phyloP scores from a whole-genome alignment of 768 basidiomycete species.

The Nidularia pulvinata region DNA sequence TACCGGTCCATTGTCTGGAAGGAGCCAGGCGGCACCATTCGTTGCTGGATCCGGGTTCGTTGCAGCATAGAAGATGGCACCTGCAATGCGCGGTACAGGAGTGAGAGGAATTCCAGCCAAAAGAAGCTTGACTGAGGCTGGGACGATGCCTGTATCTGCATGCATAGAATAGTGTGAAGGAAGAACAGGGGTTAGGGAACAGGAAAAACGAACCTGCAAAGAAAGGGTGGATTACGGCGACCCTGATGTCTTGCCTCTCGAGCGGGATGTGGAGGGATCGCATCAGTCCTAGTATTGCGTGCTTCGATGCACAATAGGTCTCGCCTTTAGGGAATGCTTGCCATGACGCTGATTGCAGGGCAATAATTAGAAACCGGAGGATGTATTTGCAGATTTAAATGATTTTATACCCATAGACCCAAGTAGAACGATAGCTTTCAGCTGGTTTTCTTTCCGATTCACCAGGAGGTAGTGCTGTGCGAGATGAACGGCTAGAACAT shows the following conservation, averaged over 20 bases:
- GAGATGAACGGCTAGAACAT: constrained; percentile 40
- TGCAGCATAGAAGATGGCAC: constrained; percentile 51
- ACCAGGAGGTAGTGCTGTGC: constrained; percentile 48
- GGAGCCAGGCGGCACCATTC: constrained; percentile 44
- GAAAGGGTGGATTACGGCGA: constrained; percentile 50
- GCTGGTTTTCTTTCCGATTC: constrained; percentile 28
- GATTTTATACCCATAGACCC: constrained; percentile 58
- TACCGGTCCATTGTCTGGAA: constrained; percentile 50
- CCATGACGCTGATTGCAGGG: constrained; percentile 43
- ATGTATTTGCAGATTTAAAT: constrained; percentile 1
- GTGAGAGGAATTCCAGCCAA: constrained; percentile 49
- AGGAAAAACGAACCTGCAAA: constrained; percentile 40
- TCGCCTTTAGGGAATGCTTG: constrained; percentile 35
- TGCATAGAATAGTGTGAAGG: neutral
- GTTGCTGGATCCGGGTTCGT: constrained; percentile 41
- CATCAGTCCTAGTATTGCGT: constrained; percentile 53
- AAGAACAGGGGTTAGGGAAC: neutral
- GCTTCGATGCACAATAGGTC: constrained; percentile 53
- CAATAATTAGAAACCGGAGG: neutral
- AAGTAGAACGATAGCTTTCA: constrained; percentile 50
- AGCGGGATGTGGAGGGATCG: constrained; percentile 38
- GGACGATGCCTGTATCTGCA: constrained; percentile 47
- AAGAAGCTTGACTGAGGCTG: constrained; percentile 31
- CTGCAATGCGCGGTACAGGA: constrained; percentile 45
- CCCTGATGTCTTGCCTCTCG: constrained; percentile 33